phyloP scores from a whole-genome alignment of 371 early-diverging fungal genomes.

The Syncephalastrum racemosum region DNA sequence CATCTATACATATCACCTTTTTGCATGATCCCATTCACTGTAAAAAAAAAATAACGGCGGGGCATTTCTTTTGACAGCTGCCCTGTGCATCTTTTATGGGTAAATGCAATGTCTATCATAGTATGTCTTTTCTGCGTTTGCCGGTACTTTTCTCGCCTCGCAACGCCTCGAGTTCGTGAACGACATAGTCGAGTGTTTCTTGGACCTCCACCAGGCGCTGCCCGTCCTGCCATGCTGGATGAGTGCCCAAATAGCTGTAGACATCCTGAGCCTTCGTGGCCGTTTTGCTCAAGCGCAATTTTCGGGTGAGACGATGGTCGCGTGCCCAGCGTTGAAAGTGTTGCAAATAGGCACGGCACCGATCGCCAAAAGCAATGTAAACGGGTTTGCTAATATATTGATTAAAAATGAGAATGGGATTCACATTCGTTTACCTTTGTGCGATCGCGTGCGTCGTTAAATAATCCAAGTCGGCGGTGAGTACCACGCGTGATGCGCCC shows the following conservation, averaged over 20 bases:
- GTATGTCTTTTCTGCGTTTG: slow-evolving; percentile 20
- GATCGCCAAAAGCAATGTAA: slow-evolving; percentile 40
- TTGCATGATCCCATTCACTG: no score
- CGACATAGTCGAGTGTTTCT: slow-evolving; percentile 25
- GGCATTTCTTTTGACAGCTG: no score
- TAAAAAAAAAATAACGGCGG: no score
- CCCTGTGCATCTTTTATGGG: no score
- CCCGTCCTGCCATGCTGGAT: slow-evolving; percentile 34
- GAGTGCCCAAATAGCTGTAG: slow-evolving; percentile 43
- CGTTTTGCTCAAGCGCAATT: slow-evolving; percentile 26
- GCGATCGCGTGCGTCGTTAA: slow-evolving; percentile 36
- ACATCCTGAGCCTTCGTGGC: slow-evolving; percentile 22
- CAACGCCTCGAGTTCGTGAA: slow-evolving; percentile 24
- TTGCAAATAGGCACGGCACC: slow-evolving; percentile 33
- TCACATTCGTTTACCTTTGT: slow-evolving; percentile 19
- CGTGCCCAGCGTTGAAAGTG: slow-evolving; percentile 44
- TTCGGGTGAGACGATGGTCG: slow-evolving; percentile 35
- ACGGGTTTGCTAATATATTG: slow-evolving; percentile 41
- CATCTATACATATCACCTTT: no score
- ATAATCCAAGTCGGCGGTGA: slow-evolving; percentile 50
- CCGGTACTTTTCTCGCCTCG: slow-evolving; percentile 34
- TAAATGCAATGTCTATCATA: no score
- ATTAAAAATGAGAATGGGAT: not conserved
- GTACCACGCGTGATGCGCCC: slow-evolving; percentile 24
- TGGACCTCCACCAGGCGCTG: slow-evolving; percentile 24